Base-by-base conservation (phyloP, 176 grass and related monocot species). In the Raddia distichophylla region DNA sequence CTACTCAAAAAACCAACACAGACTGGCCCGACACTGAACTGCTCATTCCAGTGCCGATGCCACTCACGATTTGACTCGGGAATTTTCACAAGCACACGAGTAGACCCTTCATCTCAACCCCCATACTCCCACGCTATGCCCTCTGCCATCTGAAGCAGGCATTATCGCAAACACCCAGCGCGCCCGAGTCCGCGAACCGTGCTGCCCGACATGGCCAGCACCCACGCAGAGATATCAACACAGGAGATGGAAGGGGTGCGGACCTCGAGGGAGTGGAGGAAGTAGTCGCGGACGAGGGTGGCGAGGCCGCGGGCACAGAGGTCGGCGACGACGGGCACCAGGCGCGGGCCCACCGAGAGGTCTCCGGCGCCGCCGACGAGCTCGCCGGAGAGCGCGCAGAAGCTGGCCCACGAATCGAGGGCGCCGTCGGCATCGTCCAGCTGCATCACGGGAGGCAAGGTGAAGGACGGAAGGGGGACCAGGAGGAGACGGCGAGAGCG, bases 251-350 rank as follows among this genome's bases (percentile, higher is more conserved):
- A 22, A 22, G 22, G 37, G 18, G 10, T 13, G 22, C 67, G 16
- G 71, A 94, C 95, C 92, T 98, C 90, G 67, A 98, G 83, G 22
- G 82, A 89, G 47, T 79, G 81, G 80, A 98, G 90, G 82, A 94
- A 94, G 65, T 93, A 82, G 64, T 94, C 95, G 46, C 89, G 92
- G 17, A 89, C 66, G 34, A 98, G 86, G n/a, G 69, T 71, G 69
- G 79, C 77, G 46, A 94, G 88, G 60, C 90, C 92, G 62, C 81
- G 90, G 44, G 71, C 8, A 75, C 90, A 94, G 77, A 94, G 83
- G 34, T 87, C 53, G 10, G 74, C 80, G 32, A 91, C 86, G 74
- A 74, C 17, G 81, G 95, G 74, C 32, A 22, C 34, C 35, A 97
- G 69, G 27, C 83, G 85, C 17, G 85, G 65, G 42, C 72, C 85